Base-by-base conservation (phyloP, 2,329 filamentous ascomycete genomes). In the Fusarium torreyae region DNA sequence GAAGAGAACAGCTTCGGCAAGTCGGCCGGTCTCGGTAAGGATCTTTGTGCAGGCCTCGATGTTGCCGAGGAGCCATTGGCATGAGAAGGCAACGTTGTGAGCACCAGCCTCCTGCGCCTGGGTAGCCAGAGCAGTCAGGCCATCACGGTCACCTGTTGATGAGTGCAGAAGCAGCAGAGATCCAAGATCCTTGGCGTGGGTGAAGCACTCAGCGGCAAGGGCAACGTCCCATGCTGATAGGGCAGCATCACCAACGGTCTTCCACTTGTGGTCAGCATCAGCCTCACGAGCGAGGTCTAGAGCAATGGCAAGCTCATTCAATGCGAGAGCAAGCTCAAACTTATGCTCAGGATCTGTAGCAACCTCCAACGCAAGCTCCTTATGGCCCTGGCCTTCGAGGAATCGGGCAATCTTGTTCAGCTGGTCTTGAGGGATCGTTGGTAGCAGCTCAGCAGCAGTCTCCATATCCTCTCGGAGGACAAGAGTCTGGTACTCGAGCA, bases 381-480 rank as follows among this genome's bases (percentile, higher is more conserved):
- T 98, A 82, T 97, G 94, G 40, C 95, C 95, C 81, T 99, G 96
- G 4, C 96, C 96, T 80, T 98, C 96, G 54, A 99, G 86, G 86
- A 99, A 99, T 22, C 96, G 91, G 5, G 96, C 96, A 74, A 99
- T 97, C 84, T 98, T 98, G 86, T 97, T 98, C 80, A 97, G 92
- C 80, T 99, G 94, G 69, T 97, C 93, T n/a, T 90, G 84, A 1
- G 95, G 94, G 38, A 99, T 94, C 20, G 91, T 91, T 6, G 89
- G 85, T 17, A 99, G 88, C 68, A 98, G 86, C 77, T 97, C 94
- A 11, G 92, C 91, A 0, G 96, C 96, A 15, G 93, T 89, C 69
- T 98, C 96, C 85, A 98, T 91, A 74, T 99, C 96, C 52, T 92
- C 94, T 59, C 96, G 92, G 18, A 99, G 89, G 15, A 99, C 95